Conservation (phyloP, 139 green algal genomes). For the Pseudopediastrum boryanum region DNA sequence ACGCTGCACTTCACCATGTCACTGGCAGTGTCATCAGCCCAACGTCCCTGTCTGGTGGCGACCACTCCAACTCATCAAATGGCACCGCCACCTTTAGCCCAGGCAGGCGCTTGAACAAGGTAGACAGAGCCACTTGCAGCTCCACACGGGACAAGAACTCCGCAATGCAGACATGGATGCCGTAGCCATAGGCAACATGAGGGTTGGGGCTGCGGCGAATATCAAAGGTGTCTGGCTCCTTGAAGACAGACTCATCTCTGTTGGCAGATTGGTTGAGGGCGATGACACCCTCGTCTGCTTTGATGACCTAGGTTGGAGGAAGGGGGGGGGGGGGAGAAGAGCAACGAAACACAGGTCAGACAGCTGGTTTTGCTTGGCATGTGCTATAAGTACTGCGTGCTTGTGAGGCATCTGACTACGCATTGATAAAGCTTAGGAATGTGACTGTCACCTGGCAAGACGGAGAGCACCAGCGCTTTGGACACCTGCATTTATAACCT, state of each 20-base stretch:
- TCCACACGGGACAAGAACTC: constrained; percentile 38
- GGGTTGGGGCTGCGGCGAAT: constrained; percentile 31
- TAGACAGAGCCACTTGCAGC: constrained; percentile 31
- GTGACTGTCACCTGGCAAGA: too few species aligned
- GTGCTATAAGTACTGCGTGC: too few species aligned
- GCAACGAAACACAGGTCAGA: too few species aligned
- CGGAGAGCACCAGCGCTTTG: too few species aligned
- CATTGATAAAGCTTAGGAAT: too few species aligned
- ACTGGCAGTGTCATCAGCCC: constrained; percentile 43
- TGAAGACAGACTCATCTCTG: constrained; percentile 48
- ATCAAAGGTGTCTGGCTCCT: constrained; percentile 45
- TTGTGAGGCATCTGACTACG: too few species aligned
- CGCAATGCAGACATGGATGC: constrained; percentile 42
- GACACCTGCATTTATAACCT: too few species aligned
- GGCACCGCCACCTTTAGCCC: constrained; percentile 40
- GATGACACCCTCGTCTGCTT: constrained; percentile 51
- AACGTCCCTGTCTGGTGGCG: constrained; percentile 36
- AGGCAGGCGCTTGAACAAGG: constrained; percentile 3
- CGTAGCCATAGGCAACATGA: constrained; percentile 30
- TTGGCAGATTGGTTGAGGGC: constrained; percentile 52
- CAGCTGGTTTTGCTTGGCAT: too few species aligned
- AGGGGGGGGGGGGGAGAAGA: background rate
- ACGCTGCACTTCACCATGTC: constrained; percentile 39
- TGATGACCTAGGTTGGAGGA: constrained; percentile 6
- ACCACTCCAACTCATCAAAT: constrained; percentile 34